Evolutionary conservation across 192 early-diverging fungal genomes (phyloP), one percentile per base, ranked within the genome.

Genomic region (Linnemannia hyalina): DNA sequence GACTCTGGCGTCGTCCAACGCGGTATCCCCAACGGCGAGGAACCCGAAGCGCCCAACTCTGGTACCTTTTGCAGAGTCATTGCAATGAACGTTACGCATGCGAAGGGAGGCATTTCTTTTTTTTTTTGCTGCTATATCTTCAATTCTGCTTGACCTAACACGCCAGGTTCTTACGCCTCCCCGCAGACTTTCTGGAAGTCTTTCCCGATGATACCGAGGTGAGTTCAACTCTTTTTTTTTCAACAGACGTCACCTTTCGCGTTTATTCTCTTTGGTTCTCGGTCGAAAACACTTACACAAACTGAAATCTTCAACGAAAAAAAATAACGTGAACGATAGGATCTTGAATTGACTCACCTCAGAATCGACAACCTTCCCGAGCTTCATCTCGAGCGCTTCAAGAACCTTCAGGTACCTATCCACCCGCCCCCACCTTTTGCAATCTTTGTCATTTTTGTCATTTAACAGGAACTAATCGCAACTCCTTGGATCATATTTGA

Each of bases 271-370:
- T 47, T 47, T 8, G 42, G 23, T 16, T 36, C n/a, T 47, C 6
- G 46, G 6, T 6, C 23, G 35, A 49, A 57, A 42, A 60, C 42
- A 49, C 77, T 77, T 20, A 29, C 11, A 23, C 26, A 32, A 41
- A 68, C 55, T 23, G 26, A 44, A 4, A 44, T 40, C 6, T 46
- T 46, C 44, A 49, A 49, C 13, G 16, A 49, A 49, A 49, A 70
- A n/a, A 35, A 42, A n/a, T n/a, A n/a, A 47, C 42, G 3, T 16
- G 6, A 2, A 4, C 60, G 16, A 46, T 87, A 95, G 91, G 94
- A 95, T 60, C 87, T 96, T 5, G 94, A 96, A 70, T 76, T 95
- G 13, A 92, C 90, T 36, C 95, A 96, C 88, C 88, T 92, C 60
- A 90, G 95, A 38, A 80, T 96, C 60, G 90, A 73, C 13, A 88